These are phyloP conservation scores for Malassezia sp. DNA, from an alignment of 1,284 basidiomycete genomes.

Conservation along the genomic window DNA sequence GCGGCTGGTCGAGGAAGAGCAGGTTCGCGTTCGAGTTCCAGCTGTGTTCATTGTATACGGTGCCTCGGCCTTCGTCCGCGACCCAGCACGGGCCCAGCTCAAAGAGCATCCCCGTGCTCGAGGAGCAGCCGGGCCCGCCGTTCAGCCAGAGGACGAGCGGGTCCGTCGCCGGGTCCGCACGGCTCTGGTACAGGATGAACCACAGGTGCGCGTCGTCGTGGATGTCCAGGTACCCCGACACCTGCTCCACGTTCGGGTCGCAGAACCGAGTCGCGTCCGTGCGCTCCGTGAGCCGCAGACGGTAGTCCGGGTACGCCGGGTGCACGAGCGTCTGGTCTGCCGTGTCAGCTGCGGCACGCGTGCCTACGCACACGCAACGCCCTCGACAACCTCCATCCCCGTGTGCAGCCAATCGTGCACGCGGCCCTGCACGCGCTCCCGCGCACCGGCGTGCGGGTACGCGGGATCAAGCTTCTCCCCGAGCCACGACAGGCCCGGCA, in stretches of 20 bases:
- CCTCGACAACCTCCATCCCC: conserved; percentile 4
- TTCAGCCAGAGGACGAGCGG: conserved; percentile 82
- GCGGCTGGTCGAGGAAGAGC: conserved; percentile 66
- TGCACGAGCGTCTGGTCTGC: conserved; percentile 65
- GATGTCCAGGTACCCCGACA: conserved; percentile 74
- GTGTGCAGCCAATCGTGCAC: conserved; percentile 3
- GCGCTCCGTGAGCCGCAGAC: conserved; percentile 55
- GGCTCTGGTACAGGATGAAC: conserved; percentile 78
- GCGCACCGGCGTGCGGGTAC: too few species aligned
- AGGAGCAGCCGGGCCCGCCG: conserved; percentile 58
- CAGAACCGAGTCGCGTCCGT: conserved; percentile 51
- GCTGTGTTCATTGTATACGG: conserved; percentile 61
- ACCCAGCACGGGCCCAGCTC: conserved; percentile 78
- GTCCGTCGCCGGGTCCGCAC: conserved; percentile 60
- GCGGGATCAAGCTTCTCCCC: too few species aligned
- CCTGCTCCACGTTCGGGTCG: conserved; percentile 69
- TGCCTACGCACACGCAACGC: conserved; percentile 1
- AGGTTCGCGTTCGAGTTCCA: conserved; percentile 64
- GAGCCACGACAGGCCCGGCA: too few species aligned
- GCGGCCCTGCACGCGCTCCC: too few species aligned
- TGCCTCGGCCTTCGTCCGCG: conserved; percentile 58
- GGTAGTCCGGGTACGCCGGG: conserved; percentile 59
- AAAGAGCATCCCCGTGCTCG: conserved; percentile 54
- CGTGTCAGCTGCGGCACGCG: not conserved
- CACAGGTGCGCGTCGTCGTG: conserved; percentile 72